Evolutionary conservation across 78 protist genomes (phyloP).

Genomic region (Blattamonas nauphoetae): DNA sequence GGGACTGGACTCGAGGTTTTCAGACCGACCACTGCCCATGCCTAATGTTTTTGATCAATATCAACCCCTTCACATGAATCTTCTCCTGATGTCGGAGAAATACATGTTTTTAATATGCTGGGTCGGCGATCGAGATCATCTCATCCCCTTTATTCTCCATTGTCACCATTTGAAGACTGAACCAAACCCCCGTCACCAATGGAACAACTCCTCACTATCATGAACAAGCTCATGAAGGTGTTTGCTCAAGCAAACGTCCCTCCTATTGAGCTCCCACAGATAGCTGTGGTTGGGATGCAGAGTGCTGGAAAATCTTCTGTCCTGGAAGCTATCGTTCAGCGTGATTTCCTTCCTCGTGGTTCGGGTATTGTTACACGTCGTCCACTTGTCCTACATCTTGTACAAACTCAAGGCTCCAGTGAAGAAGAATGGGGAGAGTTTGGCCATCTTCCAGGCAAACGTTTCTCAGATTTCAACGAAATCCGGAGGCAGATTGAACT

Average conservation of each 20-base stretch:
- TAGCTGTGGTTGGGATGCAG: slow-evolving; percentile 13
- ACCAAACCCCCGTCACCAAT: too few species aligned
- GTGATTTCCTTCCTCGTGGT: slow-evolving; percentile 18
- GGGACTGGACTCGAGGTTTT: too few species aligned
- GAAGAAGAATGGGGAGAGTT: background rate
- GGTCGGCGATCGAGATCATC: too few species aligned
- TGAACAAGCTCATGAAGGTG: background rate
- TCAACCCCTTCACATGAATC: too few species aligned
- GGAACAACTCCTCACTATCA: background rate
- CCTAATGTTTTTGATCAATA: too few species aligned
- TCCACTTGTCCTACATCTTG: background rate
- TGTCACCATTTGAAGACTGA: too few species aligned
- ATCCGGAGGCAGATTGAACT: slow-evolving; percentile 9
- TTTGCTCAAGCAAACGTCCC: background rate
- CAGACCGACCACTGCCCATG: too few species aligned
- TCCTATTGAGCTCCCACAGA: slow-evolving; percentile 19
- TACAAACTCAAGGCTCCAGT: background rate
- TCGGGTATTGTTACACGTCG: slow-evolving; percentile 6
- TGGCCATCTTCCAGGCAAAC: background rate
- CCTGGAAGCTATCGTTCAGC: background rate
- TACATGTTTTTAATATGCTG: too few species aligned
- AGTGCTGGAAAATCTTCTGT: slow-evolving; percentile 11
- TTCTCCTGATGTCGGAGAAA: too few species aligned
- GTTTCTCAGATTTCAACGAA: background rate
- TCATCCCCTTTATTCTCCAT: too few species aligned